Percentiles rank a stretch among this genome's conserved stretches.
phyloP scores from a whole-genome alignment of 2,329 filamentous ascomycete species.

The Fusarium pseudocircinatum region DNA sequence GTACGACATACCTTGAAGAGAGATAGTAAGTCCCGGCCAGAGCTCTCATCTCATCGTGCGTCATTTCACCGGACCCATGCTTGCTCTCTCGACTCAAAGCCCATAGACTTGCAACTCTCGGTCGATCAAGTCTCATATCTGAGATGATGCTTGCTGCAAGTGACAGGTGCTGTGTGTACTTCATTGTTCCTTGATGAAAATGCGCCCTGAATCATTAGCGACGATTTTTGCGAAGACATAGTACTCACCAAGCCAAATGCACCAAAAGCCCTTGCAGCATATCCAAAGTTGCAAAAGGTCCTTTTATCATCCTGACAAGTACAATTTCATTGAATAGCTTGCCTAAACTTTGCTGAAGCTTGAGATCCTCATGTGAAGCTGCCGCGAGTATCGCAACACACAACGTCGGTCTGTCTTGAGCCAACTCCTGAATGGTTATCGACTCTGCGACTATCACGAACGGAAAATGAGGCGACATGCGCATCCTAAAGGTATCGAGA shows the following conservation, averaged over 20 bases:
- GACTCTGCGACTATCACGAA: conserved; percentile 42
- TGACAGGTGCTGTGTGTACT: conserved; percentile 44
- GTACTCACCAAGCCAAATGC: conserved; percentile 44
- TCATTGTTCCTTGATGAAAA: conserved; percentile 43
- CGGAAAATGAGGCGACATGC: conserved; percentile 44
- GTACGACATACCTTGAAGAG: conserved; percentile 41
- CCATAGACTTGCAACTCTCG: conserved; percentile 43
- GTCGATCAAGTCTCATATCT: conserved; percentile 45
- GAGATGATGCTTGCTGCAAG: conserved; percentile 46
- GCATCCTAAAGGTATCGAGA: conserved; percentile 37
- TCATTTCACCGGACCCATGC: conserved; percentile 24
- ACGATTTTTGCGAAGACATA: neutral
- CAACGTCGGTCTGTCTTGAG: conserved; percentile 36
- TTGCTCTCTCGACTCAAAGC: conserved; percentile 39
- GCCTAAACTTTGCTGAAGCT: conserved; percentile 41
- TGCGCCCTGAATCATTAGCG: conserved; percentile 44
- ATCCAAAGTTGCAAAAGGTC: conserved; percentile 43
- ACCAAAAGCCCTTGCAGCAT: conserved; percentile 47
- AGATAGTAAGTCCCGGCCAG: conserved; percentile 47
- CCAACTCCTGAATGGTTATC: conserved; percentile 30
- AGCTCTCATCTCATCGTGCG: conserved; percentile 44
- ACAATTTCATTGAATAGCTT: conserved; percentile 44
- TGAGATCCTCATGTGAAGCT: conserved; percentile 31
- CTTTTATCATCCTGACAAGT: conserved; percentile 32
- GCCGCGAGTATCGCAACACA: conserved; percentile 46